A percentile compares a stretch with the other conserved stretches of the same genome.
Evolutionary conservation across 495 filamentous ascomycete species (phyloP).

Genomic region (Penicillium waksmanii): DNA sequence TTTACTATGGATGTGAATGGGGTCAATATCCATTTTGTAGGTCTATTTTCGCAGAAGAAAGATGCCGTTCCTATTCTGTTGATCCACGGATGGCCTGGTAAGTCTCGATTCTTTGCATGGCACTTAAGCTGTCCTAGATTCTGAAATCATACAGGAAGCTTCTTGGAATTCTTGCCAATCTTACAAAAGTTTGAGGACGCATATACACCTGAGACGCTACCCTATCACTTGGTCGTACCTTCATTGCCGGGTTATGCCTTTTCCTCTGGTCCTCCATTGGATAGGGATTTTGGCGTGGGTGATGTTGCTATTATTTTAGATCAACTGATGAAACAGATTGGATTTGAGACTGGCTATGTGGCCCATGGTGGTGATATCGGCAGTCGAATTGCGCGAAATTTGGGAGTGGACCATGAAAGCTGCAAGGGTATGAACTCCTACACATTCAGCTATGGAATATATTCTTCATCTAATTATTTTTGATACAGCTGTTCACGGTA

Average conservation of each 20-base stretch:
- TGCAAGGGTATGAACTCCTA: conserved; percentile 56
- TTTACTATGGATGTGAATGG: conserved; percentile 56
- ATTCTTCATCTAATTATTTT: no score
- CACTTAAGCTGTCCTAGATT: no score
- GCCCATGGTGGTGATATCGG: conserved; percentile 72
- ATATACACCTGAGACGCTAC: conserved; percentile 57
- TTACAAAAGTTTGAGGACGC: conserved; percentile 48
- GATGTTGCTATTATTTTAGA: conserved; percentile 56
- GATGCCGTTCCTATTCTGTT: conserved; percentile 67
- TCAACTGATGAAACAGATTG: conserved; percentile 62
- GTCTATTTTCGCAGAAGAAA: conserved; percentile 60
- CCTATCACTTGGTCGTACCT: conserved; percentile 69
- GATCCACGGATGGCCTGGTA: conserved; percentile 66
- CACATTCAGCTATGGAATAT: no score
- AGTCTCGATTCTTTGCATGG: no score
- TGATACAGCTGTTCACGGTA: conserved; percentile 39
- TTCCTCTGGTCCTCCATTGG: conserved; percentile 54
- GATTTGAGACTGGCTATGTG: conserved; percentile 63
- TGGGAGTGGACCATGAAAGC: conserved; percentile 44
- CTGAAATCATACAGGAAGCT: conserved; percentile 43
- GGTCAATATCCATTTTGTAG: conserved; percentile 63
- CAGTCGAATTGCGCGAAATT: conserved; percentile 46
- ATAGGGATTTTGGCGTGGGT: conserved; percentile 46
- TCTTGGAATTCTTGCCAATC: conserved; percentile 59
- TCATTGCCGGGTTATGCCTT: conserved; percentile 66